A percentile compares a stretch with the other conserved stretches of the same genome.
Conservation (phyloP, 148 eudicot species). For the Chenopodium berlandieri region DNA sequence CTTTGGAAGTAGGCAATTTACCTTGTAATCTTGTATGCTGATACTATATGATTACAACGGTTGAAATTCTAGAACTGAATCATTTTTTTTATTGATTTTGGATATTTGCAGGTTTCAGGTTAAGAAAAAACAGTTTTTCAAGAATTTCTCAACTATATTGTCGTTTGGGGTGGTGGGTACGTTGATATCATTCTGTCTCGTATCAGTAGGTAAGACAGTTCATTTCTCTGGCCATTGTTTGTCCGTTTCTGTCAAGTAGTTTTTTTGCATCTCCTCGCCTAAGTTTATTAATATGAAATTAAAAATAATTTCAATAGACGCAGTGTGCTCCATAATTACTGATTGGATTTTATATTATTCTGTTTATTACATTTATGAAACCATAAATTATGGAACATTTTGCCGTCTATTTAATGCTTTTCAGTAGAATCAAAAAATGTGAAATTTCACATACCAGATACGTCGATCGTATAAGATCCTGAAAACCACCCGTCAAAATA, state of each 20-base stretch:
- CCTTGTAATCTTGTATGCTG: background rate
- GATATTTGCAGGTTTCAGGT: constrained; percentile 78
- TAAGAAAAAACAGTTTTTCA: constrained; percentile 93
- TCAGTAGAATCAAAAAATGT: background rate
- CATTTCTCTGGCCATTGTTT: background rate
- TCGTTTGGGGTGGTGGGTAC: constrained; percentile 89
- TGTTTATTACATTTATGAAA: background rate
- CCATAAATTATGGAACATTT: background rate
- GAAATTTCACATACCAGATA: background rate
- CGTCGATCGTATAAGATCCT: background rate
- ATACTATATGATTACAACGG: background rate
- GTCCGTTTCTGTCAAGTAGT: background rate
- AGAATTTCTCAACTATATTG: constrained; percentile 75
- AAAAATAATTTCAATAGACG: background rate
- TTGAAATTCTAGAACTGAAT: background rate
- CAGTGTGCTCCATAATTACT: background rate
- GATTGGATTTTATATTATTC: background rate
- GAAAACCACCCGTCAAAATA: background rate
- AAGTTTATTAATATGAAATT: background rate
- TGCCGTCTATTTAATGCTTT: background rate
- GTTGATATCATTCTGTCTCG: constrained; percentile 73
- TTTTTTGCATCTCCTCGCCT: background rate
- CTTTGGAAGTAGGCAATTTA: background rate
- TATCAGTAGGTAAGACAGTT: constrained; percentile 61
- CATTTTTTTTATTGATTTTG: constrained; percentile 2